Conservation (phyloP, 306 rosid genomes). For the Fagus crenata region DNA sequence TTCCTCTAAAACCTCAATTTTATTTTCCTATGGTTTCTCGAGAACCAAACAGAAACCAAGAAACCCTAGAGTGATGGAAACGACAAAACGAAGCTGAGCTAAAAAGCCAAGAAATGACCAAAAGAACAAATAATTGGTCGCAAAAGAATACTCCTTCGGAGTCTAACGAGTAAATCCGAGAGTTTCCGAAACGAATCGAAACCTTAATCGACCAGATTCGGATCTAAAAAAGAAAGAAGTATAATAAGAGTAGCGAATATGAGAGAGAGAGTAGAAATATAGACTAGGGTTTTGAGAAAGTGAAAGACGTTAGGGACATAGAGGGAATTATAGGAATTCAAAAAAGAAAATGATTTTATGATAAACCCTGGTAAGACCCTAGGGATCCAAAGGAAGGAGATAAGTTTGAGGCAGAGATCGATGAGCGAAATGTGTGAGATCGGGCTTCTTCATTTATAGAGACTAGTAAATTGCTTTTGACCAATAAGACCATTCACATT, state of each 20-base stretch:
- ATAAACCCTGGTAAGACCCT: slow-evolving; percentile 38
- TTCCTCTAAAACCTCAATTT: background rate
- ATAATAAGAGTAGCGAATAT: background rate
- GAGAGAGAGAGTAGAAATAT: background rate
- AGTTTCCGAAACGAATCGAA: background rate
- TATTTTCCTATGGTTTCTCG: background rate
- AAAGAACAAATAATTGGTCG: background rate
- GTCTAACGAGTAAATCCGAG: slow-evolving; percentile 10
- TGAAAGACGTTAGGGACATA: slow-evolving; percentile 11
- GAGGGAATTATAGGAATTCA: slow-evolving; percentile 28
- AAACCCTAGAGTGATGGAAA: slow-evolving; percentile 16
- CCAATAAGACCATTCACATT: slow-evolving; percentile 10
- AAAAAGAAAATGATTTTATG: background rate
- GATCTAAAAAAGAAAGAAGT: background rate
- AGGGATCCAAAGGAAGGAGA: background rate
- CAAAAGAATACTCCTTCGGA: slow-evolving; percentile 4
- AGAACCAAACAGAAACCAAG: slow-evolving; percentile 4
- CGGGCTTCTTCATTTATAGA: slow-evolving; percentile 35
- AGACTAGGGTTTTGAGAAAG: slow-evolving; percentile 23
- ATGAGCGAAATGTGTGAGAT: background rate
- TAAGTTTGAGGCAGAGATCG: slow-evolving; percentile 6
- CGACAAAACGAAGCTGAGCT: background rate
- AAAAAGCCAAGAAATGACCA: background rate
- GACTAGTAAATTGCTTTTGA: background rate
- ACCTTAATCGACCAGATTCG: slow-evolving; percentile 10